These are phyloP conservation scores for Aspergillus thermomutatus DNA, from an alignment of 2,329 filamentous ascomycete genomes.

Conservation along the genomic window DNA sequence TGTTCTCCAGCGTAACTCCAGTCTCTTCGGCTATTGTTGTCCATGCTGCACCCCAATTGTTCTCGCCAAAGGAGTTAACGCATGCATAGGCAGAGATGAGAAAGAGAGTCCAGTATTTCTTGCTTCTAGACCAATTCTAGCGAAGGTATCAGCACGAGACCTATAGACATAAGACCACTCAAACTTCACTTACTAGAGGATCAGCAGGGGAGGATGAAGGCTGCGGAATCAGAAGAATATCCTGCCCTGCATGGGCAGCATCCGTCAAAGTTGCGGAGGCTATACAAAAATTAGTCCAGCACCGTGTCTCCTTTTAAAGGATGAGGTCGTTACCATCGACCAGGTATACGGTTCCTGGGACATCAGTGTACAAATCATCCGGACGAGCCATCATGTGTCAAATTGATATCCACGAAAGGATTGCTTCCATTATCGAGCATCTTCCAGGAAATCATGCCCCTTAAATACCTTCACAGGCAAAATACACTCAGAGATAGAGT, in stretches of 20 bases:
- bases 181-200: conserved; percentile 20
- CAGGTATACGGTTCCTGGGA: conserved; percentile 34
- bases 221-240: conserved; percentile 33
- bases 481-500: no score
- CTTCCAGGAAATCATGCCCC: no score
- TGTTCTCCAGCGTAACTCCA: conserved; percentile 36
- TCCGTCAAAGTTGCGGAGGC: conserved; percentile 16
- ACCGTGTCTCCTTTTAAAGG: background rate
- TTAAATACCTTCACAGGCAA: no score
- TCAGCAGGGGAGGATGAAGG: conserved; percentile 29
- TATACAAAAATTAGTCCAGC: background rate
- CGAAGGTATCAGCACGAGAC: background rate
- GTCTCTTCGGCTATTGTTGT: conserved; percentile 40
- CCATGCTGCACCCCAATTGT: conserved; percentile 42
- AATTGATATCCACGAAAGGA: no score
- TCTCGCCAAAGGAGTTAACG: conserved; percentile 41
- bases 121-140: conserved; percentile 33
- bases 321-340: conserved; percentile 24
- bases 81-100: conserved; percentile 41
- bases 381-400: conserved; percentile 12
- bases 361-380: conserved; percentile 22
- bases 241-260: conserved; percentile 23
- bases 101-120: conserved; percentile 41
- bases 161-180: background rate
- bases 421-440: no score